Evolutionary conservation across 768 basidiomycete species (phyloP).

Genomic region (Boletus eberwhitei): DNA sequence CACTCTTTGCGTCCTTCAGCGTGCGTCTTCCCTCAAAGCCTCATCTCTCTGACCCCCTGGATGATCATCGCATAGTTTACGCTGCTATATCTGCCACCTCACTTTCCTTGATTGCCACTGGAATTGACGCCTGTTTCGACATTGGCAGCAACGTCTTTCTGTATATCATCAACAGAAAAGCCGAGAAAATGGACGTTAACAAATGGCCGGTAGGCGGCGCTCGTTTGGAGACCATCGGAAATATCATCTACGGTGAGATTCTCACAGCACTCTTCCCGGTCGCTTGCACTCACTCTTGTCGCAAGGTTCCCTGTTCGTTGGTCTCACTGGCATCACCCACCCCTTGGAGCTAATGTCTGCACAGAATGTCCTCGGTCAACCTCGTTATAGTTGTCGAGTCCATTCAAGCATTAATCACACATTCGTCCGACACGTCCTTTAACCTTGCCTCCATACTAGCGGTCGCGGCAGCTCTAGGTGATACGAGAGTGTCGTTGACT

Average conservation of each 20-base stretch:
- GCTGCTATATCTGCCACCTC: constrained; percentile 84
- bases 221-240: constrained; percentile 87
- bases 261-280: background rate
- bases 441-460: constrained; percentile 81
- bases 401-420: constrained; percentile 62
- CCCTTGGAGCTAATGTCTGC: constrained; percentile 1
- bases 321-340: background rate
- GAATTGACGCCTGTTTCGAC: constrained; percentile 84
- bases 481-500: background rate
- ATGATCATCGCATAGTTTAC: constrained; percentile 59
- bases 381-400: constrained; percentile 90
- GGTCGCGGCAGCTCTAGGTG: constrained; percentile 77
- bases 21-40: constrained; percentile 32
- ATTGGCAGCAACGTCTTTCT: constrained; percentile 81
- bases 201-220: constrained; percentile 93
- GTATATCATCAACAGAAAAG: constrained; percentile 74
- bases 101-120: constrained; percentile 84
- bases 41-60: background rate
- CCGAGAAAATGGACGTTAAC: constrained; percentile 65
- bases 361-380: constrained; percentile 89
- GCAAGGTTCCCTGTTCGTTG: constrained; percentile 46
- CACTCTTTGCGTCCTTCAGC: constrained; percentile 64
- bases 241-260: constrained; percentile 72
- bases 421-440: constrained; percentile 55
- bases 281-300: constrained; percentile 1